These are phyloP conservation scores for Globisporangium rhizosaccharum DNA, from an alignment of 352 stramenopile genomes.

Conservation along the genomic window DNA sequence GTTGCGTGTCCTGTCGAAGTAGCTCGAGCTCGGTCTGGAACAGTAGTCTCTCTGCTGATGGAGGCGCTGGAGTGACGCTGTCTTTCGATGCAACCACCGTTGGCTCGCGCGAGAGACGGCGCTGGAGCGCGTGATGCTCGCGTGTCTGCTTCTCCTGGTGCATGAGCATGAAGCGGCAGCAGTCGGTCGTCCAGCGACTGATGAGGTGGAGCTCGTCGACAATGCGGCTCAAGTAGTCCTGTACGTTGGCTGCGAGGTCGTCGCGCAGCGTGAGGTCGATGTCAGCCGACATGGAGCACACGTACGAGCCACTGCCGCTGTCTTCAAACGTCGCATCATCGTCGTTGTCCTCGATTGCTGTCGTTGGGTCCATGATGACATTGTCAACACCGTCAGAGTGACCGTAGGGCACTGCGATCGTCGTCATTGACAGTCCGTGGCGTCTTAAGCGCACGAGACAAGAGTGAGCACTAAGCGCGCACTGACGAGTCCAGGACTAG, in stretches of 20 bases:
- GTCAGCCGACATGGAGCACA: constrained; percentile 27
- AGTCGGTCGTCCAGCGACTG: constrained; percentile 29
- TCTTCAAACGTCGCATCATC: neutral
- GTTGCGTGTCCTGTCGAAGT: constrained; percentile 22
- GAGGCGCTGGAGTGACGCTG: no score
- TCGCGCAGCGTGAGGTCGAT: constrained; percentile 29
- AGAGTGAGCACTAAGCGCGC: no score
- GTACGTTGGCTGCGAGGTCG: constrained; percentile 28
- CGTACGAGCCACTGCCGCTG: constrained; percentile 17
- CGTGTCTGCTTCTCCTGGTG: constrained; percentile 6
- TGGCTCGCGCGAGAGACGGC: neutral
- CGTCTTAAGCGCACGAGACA: no score
- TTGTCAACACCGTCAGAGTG: no score
- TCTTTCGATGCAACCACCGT: no score
- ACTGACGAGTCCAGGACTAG: no score
- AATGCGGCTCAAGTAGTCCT: constrained; percentile 45
- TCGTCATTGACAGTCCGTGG: neutral
- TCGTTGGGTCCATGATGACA: neutral
- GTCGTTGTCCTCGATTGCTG: no score
- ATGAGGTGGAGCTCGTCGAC: constrained; percentile 49
- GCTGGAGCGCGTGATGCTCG: neutral
- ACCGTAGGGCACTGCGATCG: neutral
- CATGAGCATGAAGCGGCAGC: constrained; percentile 11
- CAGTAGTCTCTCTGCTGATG: constrained; percentile 2
- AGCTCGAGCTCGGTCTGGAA: constrained; percentile 36